Percentiles rank a stretch among this genome's conserved stretches.
phyloP scores from a whole-genome alignment of 2,329 filamentous ascomycete species.

The Basipetospora sp. region DNA sequence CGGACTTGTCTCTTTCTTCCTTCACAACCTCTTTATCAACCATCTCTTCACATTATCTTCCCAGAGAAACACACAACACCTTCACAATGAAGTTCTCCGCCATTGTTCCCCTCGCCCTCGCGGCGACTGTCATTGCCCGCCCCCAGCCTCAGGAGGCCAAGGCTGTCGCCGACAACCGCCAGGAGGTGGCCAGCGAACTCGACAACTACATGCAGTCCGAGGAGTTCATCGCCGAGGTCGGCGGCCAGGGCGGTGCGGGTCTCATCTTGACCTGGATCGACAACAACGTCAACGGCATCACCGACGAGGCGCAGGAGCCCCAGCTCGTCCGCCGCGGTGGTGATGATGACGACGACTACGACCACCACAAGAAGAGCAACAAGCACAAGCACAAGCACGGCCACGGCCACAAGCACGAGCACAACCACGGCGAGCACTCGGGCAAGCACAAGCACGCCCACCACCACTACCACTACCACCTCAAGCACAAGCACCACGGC shows the following conservation, averaged over 20 bases:
- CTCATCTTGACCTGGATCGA: background rate
- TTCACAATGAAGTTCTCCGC: background rate
- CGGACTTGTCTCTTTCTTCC: too few species aligned
- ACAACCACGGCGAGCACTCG: constrained; percentile 2
- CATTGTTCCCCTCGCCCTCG: background rate
- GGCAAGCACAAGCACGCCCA: background rate
- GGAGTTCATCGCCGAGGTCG: too few species aligned
- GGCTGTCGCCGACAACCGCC: background rate
- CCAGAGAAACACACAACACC: background rate
- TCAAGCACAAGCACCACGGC: constrained; percentile 3
- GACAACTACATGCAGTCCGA: background rate
- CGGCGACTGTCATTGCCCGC: background rate
- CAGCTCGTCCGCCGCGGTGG: too few species aligned
- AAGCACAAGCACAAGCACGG: constrained; percentile 1
- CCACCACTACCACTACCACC: constrained; percentile 3
- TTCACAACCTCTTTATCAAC: background rate
- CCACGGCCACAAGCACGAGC: background rate
- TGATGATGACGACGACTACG: too few species aligned
- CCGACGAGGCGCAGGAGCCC: too few species aligned
- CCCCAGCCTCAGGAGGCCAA: background rate
- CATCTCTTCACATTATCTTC: background rate
- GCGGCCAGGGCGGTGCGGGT: background rate
- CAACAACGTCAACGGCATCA: background rate
- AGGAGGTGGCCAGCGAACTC: background rate
- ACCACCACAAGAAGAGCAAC: background rate